Conservation (phyloP, 345 rosid genomes). For the Hirschfeldia incana region DNA sequence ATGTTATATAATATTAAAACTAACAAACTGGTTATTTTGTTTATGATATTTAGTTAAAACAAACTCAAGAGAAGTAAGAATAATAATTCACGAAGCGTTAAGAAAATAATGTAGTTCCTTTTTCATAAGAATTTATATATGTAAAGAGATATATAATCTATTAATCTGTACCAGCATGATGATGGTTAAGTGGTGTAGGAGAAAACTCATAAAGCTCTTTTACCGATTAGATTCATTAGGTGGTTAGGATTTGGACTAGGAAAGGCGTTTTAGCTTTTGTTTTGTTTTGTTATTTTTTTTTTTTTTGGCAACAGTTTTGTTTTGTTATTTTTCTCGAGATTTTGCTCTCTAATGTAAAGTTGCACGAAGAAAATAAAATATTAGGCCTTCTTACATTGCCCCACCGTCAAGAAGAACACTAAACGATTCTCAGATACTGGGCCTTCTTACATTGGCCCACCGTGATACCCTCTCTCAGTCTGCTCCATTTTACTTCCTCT, state of each 20-base stretch:
- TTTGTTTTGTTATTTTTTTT: neutral
- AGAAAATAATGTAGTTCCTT: too few species aligned
- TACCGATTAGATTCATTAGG: neutral
- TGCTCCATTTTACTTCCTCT: neutral
- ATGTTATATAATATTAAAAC: neutral
- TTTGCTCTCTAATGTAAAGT: neutral
- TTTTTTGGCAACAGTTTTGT: too few species aligned
- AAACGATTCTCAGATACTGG: neutral
- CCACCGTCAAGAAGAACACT: neutral
- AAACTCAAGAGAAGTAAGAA: neutral
- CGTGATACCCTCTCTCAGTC: neutral
- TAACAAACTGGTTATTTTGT: neutral
- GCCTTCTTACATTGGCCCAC: conserved; percentile 2
- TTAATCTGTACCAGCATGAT: neutral
- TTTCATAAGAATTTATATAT: too few species aligned
- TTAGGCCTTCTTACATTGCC: neutral
- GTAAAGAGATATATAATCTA: too few species aligned
- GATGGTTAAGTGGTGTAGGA: neutral
- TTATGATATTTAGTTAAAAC: neutral
- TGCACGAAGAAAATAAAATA: neutral
- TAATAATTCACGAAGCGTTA: neutral
- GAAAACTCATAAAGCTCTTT: neutral
- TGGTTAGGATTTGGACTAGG: neutral
- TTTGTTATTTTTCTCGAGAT: neutral
- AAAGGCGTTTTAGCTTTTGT: neutral